Conservation (phyloP, 768 basidiomycete genomes). For the Mycena sanguinolenta region DNA sequence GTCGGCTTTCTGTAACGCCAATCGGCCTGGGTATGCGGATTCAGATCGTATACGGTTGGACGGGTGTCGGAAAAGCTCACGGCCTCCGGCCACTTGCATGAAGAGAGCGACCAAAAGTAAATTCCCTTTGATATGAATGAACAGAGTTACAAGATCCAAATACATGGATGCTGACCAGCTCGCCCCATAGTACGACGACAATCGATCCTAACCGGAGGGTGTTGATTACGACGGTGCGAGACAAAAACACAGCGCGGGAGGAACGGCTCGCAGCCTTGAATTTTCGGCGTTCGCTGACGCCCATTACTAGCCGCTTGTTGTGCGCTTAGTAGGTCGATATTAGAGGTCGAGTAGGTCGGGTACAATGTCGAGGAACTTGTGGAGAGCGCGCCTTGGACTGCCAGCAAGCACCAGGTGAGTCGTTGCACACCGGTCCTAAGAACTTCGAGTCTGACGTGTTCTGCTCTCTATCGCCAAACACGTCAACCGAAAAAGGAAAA, state of each 20-base stretch:
- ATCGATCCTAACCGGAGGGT: slow-evolving; percentile 67
- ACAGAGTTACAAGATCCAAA: neutral
- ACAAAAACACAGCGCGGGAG: slow-evolving; percentile 34
- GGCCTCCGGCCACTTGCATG: slow-evolving; percentile 71
- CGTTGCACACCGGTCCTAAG: neutral
- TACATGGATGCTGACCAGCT: slow-evolving; percentile 48
- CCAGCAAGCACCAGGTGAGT: neutral
- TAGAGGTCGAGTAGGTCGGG: neutral
- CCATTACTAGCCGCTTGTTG: slow-evolving; percentile 34
- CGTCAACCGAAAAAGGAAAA: neutral
- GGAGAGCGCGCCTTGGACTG: neutral
- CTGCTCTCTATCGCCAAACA: neutral
- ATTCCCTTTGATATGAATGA: slow-evolving; percentile 46
- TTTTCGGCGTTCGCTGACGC: slow-evolving; percentile 37
- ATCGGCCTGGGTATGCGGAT: slow-evolving; percentile 27
- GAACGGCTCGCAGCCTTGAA: slow-evolving; percentile 26
- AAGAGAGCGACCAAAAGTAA: slow-evolving; percentile 70
- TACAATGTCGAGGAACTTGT: no score
- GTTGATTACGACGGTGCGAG: slow-evolving; percentile 53
- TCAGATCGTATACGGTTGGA: slow-evolving; percentile 10
- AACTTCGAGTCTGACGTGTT: neutral
- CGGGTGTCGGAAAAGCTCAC: slow-evolving; percentile 28
- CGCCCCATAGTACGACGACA: slow-evolving; percentile 73
- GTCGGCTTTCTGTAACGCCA: slow-evolving; percentile 49
- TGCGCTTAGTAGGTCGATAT: slow-evolving; percentile 1